Base-by-base conservation (phyloP, 129 eudicot species). In the Arctium lappa region DNA sequence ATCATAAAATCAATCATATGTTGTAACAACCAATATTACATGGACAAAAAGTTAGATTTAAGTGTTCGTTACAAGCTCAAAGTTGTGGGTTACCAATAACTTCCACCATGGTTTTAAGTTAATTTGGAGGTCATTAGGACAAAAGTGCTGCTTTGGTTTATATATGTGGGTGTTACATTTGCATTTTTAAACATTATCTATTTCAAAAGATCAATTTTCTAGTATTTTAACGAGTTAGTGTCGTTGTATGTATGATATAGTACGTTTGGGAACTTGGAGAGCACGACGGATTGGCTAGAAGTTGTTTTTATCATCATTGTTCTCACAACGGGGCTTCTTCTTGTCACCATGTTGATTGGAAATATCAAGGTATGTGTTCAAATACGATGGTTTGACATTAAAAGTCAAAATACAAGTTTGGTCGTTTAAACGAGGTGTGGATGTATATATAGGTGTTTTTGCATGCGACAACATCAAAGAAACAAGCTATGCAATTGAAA, bases 341-440 rank as follows among this genome's bases (percentile, higher is more conserved):
- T 96, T 0, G 99, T 96, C 50, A 96, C 99, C 32, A 96, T 96
- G 99, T 87, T 96, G 88, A 96, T 96, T 78, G 99, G 99, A 40
- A 96, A 96, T 81, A 96, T 96, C 78, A 96, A 96, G 97, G 99
- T 93, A 88, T 1, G 9, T n/a, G 2, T 60, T 60, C 68, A 60
- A 32, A 39, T 72, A 29, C 8, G 9, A 11, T 73, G 42, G 68
- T 34, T 32, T 27, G 44, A 5, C 18, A 37, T 63, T 1, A 27
- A 13, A 22, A 38, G 36, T 6, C 29, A 13, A 34, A 36, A 15
- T 22, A 16, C 16, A 18, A 46, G 31, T 34, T n/a, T 70, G 10
- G 68, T 60, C 68, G 13, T 72, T 72, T 6, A 62, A 81, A 33
- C 9, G 29, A 5, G 39, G 32, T 10, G 32, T 69, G 63, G 42